Percentiles rank a stretch among this genome's conserved stretches.
phyloP scores from a whole-genome alignment of 352 stramenopile species.

The Pelagophyceae sp. region DNA sequence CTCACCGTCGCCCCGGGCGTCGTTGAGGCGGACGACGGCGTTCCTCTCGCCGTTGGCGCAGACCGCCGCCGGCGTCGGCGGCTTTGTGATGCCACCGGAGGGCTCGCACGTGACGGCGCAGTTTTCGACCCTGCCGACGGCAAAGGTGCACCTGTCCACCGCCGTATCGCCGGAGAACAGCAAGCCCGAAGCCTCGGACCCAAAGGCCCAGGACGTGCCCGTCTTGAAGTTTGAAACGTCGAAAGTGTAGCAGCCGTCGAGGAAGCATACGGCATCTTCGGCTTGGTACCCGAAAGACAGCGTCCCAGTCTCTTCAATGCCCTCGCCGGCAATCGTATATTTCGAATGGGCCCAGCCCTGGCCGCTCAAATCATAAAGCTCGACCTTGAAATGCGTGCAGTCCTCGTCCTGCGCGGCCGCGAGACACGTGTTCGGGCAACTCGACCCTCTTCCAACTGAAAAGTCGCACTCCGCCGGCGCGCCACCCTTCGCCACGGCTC shows the following conservation, averaged over 20 bases:
- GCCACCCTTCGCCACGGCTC: neutral
- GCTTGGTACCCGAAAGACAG: neutral
- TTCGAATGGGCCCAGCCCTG: neutral
- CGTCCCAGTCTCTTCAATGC: neutral
- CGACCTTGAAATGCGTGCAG: neutral
- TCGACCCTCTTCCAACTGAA: neutral
- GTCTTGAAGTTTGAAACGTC: neutral
- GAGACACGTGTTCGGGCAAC: neutral
- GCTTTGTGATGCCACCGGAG: neutral
- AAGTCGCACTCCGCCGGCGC: slow-evolving; percentile 7
- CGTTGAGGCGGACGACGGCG: neutral
- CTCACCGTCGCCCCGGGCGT: slow-evolving; percentile 14
- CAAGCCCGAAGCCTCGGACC: neutral
- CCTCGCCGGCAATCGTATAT: neutral
- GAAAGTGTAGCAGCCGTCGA: neutral
- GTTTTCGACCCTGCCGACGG: neutral
- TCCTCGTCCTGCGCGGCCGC: neutral
- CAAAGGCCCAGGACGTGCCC: neutral
- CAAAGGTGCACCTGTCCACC: neutral
- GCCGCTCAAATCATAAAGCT: neutral
- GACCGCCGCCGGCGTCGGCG: neutral
- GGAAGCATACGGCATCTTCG: neutral
- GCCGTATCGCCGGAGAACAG: neutral
- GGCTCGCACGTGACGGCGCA: neutral
- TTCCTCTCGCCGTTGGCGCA: neutral